Conservation (phyloP, 2,329 filamentous ascomycete genomes). For the Diaporthe capsici region DNA sequence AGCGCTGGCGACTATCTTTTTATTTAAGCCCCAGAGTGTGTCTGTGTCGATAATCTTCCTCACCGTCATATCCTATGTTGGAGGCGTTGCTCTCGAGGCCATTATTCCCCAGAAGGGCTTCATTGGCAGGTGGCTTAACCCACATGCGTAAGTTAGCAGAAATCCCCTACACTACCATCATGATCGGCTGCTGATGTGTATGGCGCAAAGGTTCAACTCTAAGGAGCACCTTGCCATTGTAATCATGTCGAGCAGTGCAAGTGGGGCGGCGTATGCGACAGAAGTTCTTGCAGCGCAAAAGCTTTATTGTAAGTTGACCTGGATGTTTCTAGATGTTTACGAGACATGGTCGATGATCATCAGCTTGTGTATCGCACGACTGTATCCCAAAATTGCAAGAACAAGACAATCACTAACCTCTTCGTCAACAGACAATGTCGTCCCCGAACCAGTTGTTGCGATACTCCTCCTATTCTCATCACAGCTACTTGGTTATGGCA, state of each 20-base stretch:
- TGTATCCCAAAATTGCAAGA: neutral
- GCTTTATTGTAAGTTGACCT: slow-evolving; percentile 54
- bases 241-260: slow-evolving; percentile 44
- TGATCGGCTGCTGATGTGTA: neutral
- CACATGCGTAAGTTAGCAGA: slow-evolving; percentile 37
- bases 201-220: slow-evolving; percentile 42
- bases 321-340: neutral
- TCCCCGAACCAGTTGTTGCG: slow-evolving; percentile 54
- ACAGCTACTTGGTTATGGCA: slow-evolving; percentile 63
- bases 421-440: slow-evolving; percentile 49
- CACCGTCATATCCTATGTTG: slow-evolving; percentile 58
- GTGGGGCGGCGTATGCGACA: slow-evolving; percentile 44
- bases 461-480: slow-evolving; percentile 63
- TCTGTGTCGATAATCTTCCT: slow-evolving; percentile 60
- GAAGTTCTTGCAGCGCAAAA: slow-evolving; percentile 61
- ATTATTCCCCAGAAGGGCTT: slow-evolving; percentile 52
- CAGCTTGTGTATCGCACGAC: neutral
- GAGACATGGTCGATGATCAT: neutral
- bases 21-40: slow-evolving; percentile 63
- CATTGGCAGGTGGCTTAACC: slow-evolving; percentile 50
- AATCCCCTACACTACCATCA: neutral
- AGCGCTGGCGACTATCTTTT: slow-evolving; percentile 59
- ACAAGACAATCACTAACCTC: neutral
- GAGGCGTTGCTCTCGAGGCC: slow-evolving; percentile 56
- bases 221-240: slow-evolving; percentile 45